Conservation (phyloP, 192 early-diverging fungal species). For the Backusella luteola region DNA sequence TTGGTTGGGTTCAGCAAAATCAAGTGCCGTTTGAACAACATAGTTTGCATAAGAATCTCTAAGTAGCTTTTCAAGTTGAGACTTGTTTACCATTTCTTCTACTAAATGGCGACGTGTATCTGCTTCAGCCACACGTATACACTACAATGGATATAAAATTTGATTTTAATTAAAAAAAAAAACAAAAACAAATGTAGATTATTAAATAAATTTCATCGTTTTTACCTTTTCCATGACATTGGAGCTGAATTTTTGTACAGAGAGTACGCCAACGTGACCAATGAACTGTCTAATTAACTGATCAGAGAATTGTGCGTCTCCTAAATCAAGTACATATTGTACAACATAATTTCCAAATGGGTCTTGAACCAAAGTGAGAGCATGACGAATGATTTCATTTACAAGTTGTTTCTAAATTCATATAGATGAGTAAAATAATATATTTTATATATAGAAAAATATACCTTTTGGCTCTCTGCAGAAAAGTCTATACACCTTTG, state of each 20-base stretch:
- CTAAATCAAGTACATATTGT: constrained; percentile 86
- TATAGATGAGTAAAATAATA: background rate
- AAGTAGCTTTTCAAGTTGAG: constrained; percentile 74
- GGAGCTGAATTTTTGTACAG: constrained; percentile 88
- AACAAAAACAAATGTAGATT: no score
- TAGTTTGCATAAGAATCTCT: constrained; percentile 89
- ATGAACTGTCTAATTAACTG: constrained; percentile 73
- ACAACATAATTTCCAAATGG: constrained; percentile 93
- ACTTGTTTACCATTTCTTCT: constrained; percentile 71
- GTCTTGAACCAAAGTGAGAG: constrained; percentile 77
- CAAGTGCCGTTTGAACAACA: constrained; percentile 86
- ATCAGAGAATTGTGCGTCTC: constrained; percentile 64
- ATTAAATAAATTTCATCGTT: no score
- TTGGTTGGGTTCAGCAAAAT: constrained; percentile 73
- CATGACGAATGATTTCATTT: constrained; percentile 68
- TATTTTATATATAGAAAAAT: background rate
- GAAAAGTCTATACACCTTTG: constrained; percentile 90
- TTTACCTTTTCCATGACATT: constrained; percentile 90
- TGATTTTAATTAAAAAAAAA: constrained; percentile 47
- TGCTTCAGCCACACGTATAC: constrained; percentile 75
- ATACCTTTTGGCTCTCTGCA: constrained; percentile 60
- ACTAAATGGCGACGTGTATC: constrained; percentile 70
- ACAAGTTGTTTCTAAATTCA: constrained; percentile 62
- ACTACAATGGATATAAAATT: constrained; percentile 37
- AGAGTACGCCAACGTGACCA: constrained; percentile 68